Percentiles rank a stretch among this genome's conserved stretches.
Evolutionary conservation across 176 grass and related monocot genomes (phyloP).

Genomic region (Elymus sibiricus): DNA sequence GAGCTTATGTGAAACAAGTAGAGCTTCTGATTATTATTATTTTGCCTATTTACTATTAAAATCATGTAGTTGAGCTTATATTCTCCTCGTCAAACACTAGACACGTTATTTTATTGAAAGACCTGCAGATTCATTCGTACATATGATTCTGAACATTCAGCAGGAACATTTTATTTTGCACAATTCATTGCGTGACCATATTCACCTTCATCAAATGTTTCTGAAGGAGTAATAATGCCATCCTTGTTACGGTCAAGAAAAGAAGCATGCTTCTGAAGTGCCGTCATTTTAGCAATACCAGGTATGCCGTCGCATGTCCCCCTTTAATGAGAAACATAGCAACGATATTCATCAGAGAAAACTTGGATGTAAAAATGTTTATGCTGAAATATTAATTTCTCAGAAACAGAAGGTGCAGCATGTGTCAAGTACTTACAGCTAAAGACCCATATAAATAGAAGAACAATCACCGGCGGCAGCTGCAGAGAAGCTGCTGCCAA

Average conservation of each 20-base stretch:
- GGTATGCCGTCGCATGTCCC: not conserved
- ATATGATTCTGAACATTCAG: conserved; percentile 1
- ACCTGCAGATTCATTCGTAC: not conserved
- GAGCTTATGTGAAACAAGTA: not conserved
- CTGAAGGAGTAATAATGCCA: conserved; percentile 50
- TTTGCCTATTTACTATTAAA: too few relatives aligned
- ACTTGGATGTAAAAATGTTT: not conserved
- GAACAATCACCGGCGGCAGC: not conserved
- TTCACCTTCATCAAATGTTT: conserved; percentile 50
- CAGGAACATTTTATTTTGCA: not conserved
- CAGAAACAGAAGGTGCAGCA: not conserved
- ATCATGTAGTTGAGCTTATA: not conserved
- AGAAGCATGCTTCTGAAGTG: conserved; percentile 57
- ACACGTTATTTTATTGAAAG: not conserved
- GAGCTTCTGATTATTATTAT: too few relatives aligned
- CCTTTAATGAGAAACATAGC: not conserved
- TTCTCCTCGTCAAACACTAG: not conserved
- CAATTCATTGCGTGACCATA: not conserved
- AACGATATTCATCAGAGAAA: not conserved
- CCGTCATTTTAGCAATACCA: conserved; percentile 38
- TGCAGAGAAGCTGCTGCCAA: not conserved
- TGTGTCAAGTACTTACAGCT: not conserved
- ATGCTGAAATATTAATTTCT: not conserved
- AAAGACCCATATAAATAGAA: conserved; percentile 16
- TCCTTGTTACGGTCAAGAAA: conserved; percentile 72